Conservation (phyloP, 768 basidiomycete species). For the Termitomyces eurrhizus region DNA sequence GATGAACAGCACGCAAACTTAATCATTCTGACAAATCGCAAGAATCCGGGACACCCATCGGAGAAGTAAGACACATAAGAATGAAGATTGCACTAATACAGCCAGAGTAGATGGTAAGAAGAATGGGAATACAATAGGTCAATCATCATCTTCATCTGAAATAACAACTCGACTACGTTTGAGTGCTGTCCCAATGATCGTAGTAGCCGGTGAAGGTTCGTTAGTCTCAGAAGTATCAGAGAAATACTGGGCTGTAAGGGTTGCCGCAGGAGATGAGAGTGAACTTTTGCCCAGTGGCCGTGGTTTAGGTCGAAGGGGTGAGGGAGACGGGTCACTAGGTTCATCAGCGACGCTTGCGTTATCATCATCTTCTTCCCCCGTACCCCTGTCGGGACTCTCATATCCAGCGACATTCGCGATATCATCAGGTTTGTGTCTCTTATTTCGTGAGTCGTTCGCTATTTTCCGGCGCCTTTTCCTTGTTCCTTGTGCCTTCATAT, state of each 20-base stretch:
- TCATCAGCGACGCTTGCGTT: slow-evolving; percentile 8
- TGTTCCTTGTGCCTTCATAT: slow-evolving; percentile 51
- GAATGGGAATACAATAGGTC: background rate
- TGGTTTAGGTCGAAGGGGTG: slow-evolving; percentile 40
- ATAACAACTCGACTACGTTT: slow-evolving; percentile 28
- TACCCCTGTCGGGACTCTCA: slow-evolving; percentile 16
- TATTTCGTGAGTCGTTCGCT: slow-evolving; percentile 25
- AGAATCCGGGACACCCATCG: background rate
- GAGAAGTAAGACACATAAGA: background rate
- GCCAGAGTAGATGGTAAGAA: background rate
- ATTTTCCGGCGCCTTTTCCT: slow-evolving; percentile 43
- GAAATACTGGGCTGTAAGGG: background rate
- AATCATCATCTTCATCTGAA: slow-evolving; percentile 29
- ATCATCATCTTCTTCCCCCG: slow-evolving; percentile 21
- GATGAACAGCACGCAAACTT: background rate
- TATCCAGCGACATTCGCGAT: slow-evolving; percentile 17
- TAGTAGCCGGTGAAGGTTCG: slow-evolving; percentile 8
- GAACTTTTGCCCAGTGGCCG: slow-evolving; percentile 22
- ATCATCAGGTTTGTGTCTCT: slow-evolving; percentile 29
- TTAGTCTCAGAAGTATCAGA: background rate
- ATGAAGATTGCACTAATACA: background rate
- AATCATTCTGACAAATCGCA: background rate
- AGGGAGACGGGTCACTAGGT: slow-evolving; percentile 22
- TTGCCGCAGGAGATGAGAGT: background rate
- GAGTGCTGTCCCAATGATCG: slow-evolving; percentile 6